phyloP scores from a whole-genome alignment of 495 filamentous ascomycete species.

The Lichina pygmaea region DNA sequence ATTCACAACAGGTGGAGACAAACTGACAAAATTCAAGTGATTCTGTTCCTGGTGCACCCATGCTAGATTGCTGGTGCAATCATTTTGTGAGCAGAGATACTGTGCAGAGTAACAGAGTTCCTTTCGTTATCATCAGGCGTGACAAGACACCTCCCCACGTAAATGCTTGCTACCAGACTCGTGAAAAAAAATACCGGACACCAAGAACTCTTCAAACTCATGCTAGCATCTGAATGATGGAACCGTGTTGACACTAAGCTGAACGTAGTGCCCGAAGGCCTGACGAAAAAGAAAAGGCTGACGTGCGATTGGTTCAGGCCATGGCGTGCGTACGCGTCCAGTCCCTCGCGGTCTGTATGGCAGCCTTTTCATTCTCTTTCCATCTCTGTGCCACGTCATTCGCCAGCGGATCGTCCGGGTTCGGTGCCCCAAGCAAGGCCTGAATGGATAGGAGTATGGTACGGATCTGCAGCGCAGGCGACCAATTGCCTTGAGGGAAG shows the following conservation, averaged over 20 bases:
- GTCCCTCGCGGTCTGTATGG: conserved; percentile 68
- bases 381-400: conserved; percentile 95
- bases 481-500: conserved; percentile 64
- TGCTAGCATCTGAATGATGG: not conserved
- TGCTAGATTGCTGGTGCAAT: too few species aligned
- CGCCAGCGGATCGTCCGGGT: conserved; percentile 88
- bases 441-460: conserved; percentile 96
- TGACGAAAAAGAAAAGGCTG: conserved; percentile 9
- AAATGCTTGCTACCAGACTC: too few species aligned
- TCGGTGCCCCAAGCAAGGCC: conserved; percentile 82
- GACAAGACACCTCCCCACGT: too few species aligned
- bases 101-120: too few species aligned
- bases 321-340: conserved; percentile 64
- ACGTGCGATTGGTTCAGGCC: not conserved
- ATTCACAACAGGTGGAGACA: too few species aligned
- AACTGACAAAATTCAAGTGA: too few species aligned
- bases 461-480: conserved; percentile 87
- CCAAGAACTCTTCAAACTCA: too few species aligned
- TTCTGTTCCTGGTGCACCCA: too few species aligned
- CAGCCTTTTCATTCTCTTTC: conserved; percentile 83
- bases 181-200: too few species aligned
- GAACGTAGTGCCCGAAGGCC: conserved; percentile 5
- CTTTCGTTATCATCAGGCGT: too few species aligned
- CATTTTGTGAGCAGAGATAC: too few species aligned
- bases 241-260: not conserved